Base-by-base conservation (phyloP, 371 early-diverging fungal species). In the Mortierella sp. region DNA sequence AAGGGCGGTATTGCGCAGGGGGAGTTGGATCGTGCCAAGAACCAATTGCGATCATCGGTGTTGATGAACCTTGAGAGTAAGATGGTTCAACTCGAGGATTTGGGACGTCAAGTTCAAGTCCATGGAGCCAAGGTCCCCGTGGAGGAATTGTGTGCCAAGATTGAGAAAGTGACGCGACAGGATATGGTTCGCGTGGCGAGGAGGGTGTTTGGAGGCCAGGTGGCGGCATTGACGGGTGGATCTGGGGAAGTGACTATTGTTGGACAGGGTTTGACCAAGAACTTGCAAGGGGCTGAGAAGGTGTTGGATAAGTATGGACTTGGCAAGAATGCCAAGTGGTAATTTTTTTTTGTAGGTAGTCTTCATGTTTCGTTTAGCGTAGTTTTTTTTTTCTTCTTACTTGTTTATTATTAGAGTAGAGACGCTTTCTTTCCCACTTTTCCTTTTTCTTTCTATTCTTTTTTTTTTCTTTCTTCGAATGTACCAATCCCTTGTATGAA, bases 21-120 rank as follows among this genome's bases (percentile, higher is more conserved):
- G 1, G 98, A 98, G 81, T 88, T 99, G 38, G 88, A 89, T 2
- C 91, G 99, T 24, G 98, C 99, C 50, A 98, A 98, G 89, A 98
- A 98, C 91, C 98, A 98, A 88, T 92, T 99, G 63, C 97, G 97
- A 89, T 94, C 95, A 65, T 95, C 94, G 47, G 87, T 99, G 65
- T 89, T 99, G 58, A 98, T 99, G 98, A 96, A 95, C 72, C 91
- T 99, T 21, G 99, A 99, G 83, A 94, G 94, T 84, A 93, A 97
- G 71, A 92, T 96, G 92, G 96, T 98, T 1, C 96, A 97, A 88
- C 91, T 98, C 5, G 99, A 98, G 88, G 99, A 99, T 88, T 84
- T 99, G 52, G 98, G 97, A 28, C 92, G 98, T 76, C 99, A 99
- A 89, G 93, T 97, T 8, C 95, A 97, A 86, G 92, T 95, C 0